Percentiles rank a stretch among this genome's conserved stretches.
phyloP scores from a whole-genome alignment of 2,329 filamentous ascomycete species.

The Beauveria brongniartii region DNA sequence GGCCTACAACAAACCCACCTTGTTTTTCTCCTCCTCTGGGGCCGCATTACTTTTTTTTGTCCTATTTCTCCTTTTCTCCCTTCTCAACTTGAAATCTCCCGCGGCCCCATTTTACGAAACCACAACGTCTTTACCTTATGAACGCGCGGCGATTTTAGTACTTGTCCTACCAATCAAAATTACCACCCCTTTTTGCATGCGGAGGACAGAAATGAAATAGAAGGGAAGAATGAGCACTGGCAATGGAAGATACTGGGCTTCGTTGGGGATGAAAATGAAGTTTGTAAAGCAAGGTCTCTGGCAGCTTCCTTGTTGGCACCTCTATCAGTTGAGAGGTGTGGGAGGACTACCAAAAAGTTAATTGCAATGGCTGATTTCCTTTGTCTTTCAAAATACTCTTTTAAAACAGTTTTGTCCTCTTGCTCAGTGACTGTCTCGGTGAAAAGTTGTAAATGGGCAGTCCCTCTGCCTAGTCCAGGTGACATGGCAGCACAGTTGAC shows the following conservation, averaged over 20 bases:
- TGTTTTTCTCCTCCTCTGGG: slow-evolving; percentile 10
- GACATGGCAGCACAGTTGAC: neutral
- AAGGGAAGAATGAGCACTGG: slow-evolving; percentile 5
- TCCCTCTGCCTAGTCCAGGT: no score
- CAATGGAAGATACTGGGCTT: slow-evolving; percentile 20
- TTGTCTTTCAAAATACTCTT: slow-evolving; percentile 9
- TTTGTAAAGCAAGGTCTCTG: slow-evolving; percentile 28
- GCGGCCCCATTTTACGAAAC: slow-evolving; percentile 11
- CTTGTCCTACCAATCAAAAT: slow-evolving; percentile 5
- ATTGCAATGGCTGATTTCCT: slow-evolving; percentile 29
- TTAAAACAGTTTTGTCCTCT: neutral
- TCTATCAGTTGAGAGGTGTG: slow-evolving; percentile 27
- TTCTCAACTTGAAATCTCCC: slow-evolving; percentile 4
- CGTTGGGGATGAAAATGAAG: slow-evolving; percentile 16
- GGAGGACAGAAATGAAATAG: slow-evolving; percentile 1
- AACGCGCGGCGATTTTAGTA: slow-evolving; percentile 11
- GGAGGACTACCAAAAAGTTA: slow-evolving; percentile 32
- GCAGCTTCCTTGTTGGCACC: slow-evolving; percentile 28
- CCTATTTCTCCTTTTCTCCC: slow-evolving; percentile 7
- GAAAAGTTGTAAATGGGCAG: neutral
- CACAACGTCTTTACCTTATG: slow-evolving; percentile 9
- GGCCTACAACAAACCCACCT: slow-evolving; percentile 11
- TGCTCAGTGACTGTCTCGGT: neutral
- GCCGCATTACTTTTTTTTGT: slow-evolving; percentile 9
- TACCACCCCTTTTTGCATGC: slow-evolving; percentile 6